Conservation (phyloP, 495 filamentous ascomycete species). For the Penicillium verhagenii region DNA sequence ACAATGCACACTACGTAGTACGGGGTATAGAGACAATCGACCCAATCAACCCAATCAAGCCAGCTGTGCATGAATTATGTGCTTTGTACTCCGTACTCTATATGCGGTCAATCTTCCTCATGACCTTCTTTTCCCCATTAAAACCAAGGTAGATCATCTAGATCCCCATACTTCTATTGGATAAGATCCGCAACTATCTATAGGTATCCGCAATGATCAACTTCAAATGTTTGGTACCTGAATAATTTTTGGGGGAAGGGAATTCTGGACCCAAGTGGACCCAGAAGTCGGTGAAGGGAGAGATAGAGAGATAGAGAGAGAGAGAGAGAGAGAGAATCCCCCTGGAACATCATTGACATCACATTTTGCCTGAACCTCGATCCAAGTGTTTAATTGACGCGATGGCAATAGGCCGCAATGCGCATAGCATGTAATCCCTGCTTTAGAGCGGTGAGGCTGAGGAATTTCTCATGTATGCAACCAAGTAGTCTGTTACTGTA, state of each 20-base stretch:
- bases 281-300: slow-evolving; percentile 13
- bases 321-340: no score
- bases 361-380: no score
- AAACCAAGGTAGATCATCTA: neutral
- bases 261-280: slow-evolving; percentile 24
- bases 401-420: no score
- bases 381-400: no score
- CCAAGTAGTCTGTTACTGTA: no score
- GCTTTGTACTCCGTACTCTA: neutral
- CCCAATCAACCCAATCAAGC: no score
- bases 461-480: slow-evolving; percentile 5
- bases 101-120: neutral
- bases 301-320: no score
- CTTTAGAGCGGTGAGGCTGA: slow-evolving; percentile 17
- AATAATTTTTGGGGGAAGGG: slow-evolving; percentile 5
- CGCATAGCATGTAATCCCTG: neutral
- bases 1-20: neutral
- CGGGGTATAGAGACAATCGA: neutral
- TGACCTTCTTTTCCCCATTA: neutral
- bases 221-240: neutral
- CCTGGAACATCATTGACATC: slow-evolving; percentile 28
- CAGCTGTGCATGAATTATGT: neutral
- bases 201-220: slow-evolving; percentile 6
- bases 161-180: slow-evolving; percentile 11
- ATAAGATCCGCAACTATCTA: slow-evolving; percentile 6